Base-by-base conservation (phyloP, 495 filamentous ascomycete species). In the Pyrenopolyporus hunteri region DNA sequence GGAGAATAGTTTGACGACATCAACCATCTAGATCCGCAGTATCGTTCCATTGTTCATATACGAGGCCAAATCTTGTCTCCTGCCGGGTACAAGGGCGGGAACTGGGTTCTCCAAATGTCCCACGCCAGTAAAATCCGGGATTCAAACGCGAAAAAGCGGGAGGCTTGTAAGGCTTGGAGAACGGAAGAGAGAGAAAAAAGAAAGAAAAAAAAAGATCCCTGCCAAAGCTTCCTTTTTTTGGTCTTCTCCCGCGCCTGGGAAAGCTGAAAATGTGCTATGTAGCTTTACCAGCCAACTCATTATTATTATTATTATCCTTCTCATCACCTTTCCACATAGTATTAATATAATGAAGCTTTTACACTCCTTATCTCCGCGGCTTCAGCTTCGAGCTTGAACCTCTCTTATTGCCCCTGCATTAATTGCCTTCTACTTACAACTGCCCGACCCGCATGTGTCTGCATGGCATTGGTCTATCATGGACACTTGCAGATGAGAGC, bases 401-500 rank as follows among this genome's bases (percentile, higher is more conserved):
- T 42, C 33, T 33, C 33, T 36, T 8, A 14, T 36, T 39, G 2
- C 58, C 63, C 63, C 63, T 67, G 58, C 63, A 54, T 63, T 62
- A 67, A 62, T 67, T 58, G 44, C 50, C 37, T 14, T 23, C 48
- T 56, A 50, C 47, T 20, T 54, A 45, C 50, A 56, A 32, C 40
- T 50, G 53, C 66, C 72, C 67, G 69, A 54, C 57, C 67, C 65
- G 73, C 74, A 79, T 81, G 74, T 78, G 77, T 76, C 71, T 74
- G 65, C 68, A 66, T 59, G 63, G 69, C 70, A 81, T 79, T 80
- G 76, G 78, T 65, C 66, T 58, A 66, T 63, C 67, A 62, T 70
- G 69, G 70, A 55, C 55, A 52, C 68, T 62, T 71, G 73, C 73
- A 74, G 63, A 53, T 57, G 59, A 69, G 51, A 65, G 59, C 51